phyloP scores from a whole-genome alignment of 495 filamentous ascomycete genomes.

The Margaritispora aquatica region DNA sequence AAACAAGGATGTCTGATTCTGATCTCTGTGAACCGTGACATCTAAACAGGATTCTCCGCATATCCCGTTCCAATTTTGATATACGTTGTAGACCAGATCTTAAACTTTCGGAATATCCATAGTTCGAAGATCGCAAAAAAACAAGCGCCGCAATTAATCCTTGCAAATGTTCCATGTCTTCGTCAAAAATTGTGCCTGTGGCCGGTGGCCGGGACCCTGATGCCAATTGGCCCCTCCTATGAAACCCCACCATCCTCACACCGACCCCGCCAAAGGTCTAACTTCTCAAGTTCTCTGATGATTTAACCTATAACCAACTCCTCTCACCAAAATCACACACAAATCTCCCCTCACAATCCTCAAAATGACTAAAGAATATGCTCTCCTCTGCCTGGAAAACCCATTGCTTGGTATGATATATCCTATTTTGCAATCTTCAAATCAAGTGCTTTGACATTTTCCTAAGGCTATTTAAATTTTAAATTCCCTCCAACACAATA shows the following conservation, averaged over 20 bases:
- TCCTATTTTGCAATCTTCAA: neutral
- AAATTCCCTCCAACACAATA: no score
- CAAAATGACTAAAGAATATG: constrained; percentile 73
- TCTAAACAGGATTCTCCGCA: no score
- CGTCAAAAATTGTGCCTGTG: neutral
- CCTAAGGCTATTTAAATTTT: no score
- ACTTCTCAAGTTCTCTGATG: no score
- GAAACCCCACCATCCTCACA: constrained; percentile 8
- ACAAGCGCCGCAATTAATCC: no score
- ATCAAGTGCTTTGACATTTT: neutral
- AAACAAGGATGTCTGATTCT: no score
- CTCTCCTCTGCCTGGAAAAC: constrained; percentile 90
- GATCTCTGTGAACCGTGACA: no score
- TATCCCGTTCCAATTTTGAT: no score
- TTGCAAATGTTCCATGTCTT: no score
- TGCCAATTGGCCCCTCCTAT: neutral
- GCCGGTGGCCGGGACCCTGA: neutral
- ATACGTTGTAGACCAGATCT: no score
- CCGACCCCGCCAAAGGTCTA: constrained; percentile 6
- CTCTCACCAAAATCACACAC: constrained; percentile 2
- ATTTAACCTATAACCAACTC: neutral
- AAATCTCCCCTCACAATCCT: constrained; percentile 1
- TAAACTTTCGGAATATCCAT: no score
- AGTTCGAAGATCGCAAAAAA: no score
- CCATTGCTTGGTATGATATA: constrained; percentile 74